These are phyloP conservation scores for Auriscalpium orientale DNA, from an alignment of 768 basidiomycete species.

Conservation along the genomic window DNA sequence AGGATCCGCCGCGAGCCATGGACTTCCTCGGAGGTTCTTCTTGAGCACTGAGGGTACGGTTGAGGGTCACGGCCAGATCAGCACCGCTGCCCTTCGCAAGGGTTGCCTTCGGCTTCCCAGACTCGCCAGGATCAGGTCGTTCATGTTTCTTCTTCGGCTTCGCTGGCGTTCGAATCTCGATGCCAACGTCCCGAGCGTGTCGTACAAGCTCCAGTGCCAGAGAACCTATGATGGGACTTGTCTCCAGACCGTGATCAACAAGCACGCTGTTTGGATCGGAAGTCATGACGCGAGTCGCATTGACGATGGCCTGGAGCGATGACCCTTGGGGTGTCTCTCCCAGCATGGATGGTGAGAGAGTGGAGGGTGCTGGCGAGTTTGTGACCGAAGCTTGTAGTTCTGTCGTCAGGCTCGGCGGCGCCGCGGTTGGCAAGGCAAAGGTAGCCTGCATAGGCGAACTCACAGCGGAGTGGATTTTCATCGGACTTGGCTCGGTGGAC, in stretches of 20 bases:
- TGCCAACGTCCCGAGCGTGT: slow-evolving; percentile 56
- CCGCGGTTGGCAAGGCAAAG: slow-evolving; percentile 3
- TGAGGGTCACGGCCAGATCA: slow-evolving; percentile 35
- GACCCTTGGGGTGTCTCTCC: slow-evolving; percentile 46
- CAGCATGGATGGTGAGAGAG: slow-evolving; percentile 1
- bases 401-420: slow-evolving; percentile 10
- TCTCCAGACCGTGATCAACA: slow-evolving; percentile 60
- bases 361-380: slow-evolving; percentile 12
- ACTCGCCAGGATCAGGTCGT: slow-evolving; percentile 5
- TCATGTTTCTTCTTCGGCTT: slow-evolving; percentile 35
- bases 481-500: not conserved
- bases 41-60: slow-evolving; percentile 12
- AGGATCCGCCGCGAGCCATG: slow-evolving; percentile 32
- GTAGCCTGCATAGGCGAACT: slow-evolving; percentile 8
- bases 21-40: slow-evolving; percentile 4
- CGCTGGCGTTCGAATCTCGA: slow-evolving; percentile 40
- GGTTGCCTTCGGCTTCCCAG: slow-evolving; percentile 5
- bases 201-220: slow-evolving; percentile 64
- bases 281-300: slow-evolving; percentile 86
- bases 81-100: slow-evolving; percentile 22
- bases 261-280: slow-evolving; percentile 69
- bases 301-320: slow-evolving; percentile 66
- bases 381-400: slow-evolving; percentile 7
- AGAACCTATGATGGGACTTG: slow-evolving; percentile 47
- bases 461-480: not conserved